Evolutionary conservation across 2,329 filamentous ascomycete genomes (phyloP).

Genomic region (Fusarium newnesense): DNA sequence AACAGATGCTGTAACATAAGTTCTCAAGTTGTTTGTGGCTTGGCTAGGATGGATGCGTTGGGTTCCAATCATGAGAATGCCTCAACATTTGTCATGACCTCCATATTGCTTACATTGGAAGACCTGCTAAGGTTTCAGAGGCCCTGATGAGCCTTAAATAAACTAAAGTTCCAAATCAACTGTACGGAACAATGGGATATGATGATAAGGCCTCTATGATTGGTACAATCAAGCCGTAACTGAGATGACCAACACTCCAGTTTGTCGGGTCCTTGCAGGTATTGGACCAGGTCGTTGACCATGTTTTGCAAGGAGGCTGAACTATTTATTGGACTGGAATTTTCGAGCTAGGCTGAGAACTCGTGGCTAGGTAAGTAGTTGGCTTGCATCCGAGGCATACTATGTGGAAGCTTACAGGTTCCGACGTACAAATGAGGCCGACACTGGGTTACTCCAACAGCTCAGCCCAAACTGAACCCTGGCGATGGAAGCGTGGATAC

Average conservation of each 20-base stretch:
- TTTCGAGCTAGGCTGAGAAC: slow-evolving; percentile 3
- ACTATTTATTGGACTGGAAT: slow-evolving; percentile 3
- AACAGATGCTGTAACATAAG: slow-evolving; percentile 15
- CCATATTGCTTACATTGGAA: slow-evolving; percentile 3
- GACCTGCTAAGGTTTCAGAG: not conserved
- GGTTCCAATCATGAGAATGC: slow-evolving; percentile 29
- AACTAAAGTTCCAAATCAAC: not conserved
- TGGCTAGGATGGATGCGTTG: slow-evolving; percentile 16
- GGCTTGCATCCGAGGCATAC: slow-evolving; percentile 18
- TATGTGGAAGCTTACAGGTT: slow-evolving; percentile 14
- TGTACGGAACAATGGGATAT: not conserved
- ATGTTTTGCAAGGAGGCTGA: not conserved
- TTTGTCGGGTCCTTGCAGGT: slow-evolving; percentile 18
- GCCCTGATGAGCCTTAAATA: not conserved
- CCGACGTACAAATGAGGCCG: slow-evolving; percentile 31
- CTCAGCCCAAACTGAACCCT: slow-evolving; percentile 8
- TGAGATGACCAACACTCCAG: slow-evolving; percentile 19
- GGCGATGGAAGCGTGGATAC: slow-evolving; percentile 11
- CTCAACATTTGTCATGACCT: not conserved
- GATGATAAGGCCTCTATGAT: not conserved
- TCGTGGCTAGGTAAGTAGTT: not conserved
- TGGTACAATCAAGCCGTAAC: slow-evolving; percentile 5
- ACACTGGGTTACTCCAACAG: slow-evolving; percentile 1
- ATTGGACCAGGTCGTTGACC: not conserved
- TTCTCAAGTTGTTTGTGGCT: slow-evolving; percentile 22